These are phyloP conservation scores for Sphagnurus paluster DNA, from an alignment of 1,284 basidiomycete genomes.

Conservation along the genomic window DNA sequence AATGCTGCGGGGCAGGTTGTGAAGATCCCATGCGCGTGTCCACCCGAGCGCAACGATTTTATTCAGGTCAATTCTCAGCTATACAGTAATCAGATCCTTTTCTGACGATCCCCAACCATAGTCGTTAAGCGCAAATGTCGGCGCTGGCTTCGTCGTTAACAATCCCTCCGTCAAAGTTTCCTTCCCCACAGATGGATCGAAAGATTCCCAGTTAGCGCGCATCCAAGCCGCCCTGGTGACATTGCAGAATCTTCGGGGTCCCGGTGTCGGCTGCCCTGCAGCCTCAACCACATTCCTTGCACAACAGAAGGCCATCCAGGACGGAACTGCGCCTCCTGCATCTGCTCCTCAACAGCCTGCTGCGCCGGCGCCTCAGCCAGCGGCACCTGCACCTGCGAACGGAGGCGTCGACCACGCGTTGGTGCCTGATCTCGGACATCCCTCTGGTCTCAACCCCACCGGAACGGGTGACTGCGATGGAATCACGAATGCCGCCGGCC, in stretches of 20 bases:
- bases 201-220: constrained; percentile 50
- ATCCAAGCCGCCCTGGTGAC: constrained; percentile 50
- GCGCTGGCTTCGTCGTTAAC: constrained; percentile 58
- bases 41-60: constrained; percentile 52
- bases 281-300: too few relatives aligned
- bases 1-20: constrained; percentile 52
- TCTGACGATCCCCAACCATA: background rate
- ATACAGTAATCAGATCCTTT: background rate
- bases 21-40: constrained; percentile 63
- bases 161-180: constrained; percentile 55
- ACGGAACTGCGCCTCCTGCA: constrained; percentile 25
- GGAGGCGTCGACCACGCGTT: constrained; percentile 43
- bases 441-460: constrained; percentile 51
- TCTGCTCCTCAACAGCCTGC: constrained; percentile 19
- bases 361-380: constrained; percentile 18
- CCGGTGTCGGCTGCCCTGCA: too few relatives aligned
- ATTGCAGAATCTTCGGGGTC: constrained; percentile 51
- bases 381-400: constrained; percentile 19
- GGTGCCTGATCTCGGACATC: constrained; percentile 52
- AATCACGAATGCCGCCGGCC: constrained; percentile 46
- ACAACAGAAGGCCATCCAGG: constrained; percentile 45
- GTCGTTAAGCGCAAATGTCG: constrained; percentile 53
- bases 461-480: constrained; percentile 60
- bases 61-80: constrained; percentile 34
- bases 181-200: constrained; percentile 61